Evolutionary conservation across 495 filamentous ascomycete genomes (phyloP).

Genomic region (Viridothelium virens): DNA sequence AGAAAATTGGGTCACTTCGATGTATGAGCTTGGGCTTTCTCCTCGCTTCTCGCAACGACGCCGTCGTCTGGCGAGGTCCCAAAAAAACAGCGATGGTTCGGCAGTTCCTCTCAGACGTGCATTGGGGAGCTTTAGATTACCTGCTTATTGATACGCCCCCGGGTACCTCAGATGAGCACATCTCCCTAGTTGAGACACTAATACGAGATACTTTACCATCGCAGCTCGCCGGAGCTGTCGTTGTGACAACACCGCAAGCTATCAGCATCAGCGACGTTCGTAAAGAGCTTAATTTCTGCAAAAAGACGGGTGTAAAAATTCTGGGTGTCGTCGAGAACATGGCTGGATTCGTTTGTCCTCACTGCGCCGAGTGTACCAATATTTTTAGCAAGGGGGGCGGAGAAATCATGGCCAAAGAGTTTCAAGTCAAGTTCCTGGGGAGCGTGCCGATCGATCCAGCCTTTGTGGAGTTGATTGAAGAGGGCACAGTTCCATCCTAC

Average conservation of each 20-base stretch:
- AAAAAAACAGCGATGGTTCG: slow-evolving; percentile 99
- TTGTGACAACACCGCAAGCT: slow-evolving; percentile 94
- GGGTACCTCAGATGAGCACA: slow-evolving; percentile 95
- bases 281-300: slow-evolving; percentile 95
- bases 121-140: slow-evolving; percentile 84
- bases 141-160: slow-evolving; percentile 93
- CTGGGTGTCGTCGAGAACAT: slow-evolving; percentile 96
- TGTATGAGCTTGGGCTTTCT: slow-evolving; percentile 95
- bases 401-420: slow-evolving; percentile 79
- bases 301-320: slow-evolving; percentile 71
- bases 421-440: slow-evolving; percentile 74
- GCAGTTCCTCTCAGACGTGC: slow-evolving; percentile 85
- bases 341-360: slow-evolving; percentile 92
- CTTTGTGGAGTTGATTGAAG: slow-evolving; percentile 60
- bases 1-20: slow-evolving; percentile 55
- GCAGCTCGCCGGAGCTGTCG: slow-evolving; percentile 69
- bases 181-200: slow-evolving; percentile 81
- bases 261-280: slow-evolving; percentile 86
- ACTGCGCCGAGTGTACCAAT: slow-evolving; percentile 88
- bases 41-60: slow-evolving; percentile 71
- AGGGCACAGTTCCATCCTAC: slow-evolving; percentile 44
- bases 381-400: slow-evolving; percentile 87
- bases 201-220: slow-evolving; percentile 45
- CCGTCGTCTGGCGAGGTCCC: slow-evolving; percentile 93
- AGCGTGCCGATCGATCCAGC: slow-evolving; percentile 79